Conservation (phyloP, 768 basidiomycete species). For the Suillus alpinus region DNA sequence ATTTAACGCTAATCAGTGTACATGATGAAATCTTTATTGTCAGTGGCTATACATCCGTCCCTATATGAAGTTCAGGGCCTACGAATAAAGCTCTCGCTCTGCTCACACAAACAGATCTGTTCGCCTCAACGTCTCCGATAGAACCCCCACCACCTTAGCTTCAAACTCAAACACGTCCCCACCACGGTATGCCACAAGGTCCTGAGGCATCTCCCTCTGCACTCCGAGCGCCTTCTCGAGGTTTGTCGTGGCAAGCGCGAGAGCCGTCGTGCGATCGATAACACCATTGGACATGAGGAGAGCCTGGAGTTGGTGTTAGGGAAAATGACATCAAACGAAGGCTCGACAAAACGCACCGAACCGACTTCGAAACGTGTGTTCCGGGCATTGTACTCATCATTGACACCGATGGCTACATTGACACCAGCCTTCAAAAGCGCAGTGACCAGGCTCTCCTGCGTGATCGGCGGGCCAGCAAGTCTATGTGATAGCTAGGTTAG, state of each 20-base stretch:
- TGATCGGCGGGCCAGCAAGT: conserved; percentile 68
- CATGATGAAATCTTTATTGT: background rate
- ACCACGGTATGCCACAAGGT: conserved; percentile 38
- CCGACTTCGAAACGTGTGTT: conserved; percentile 38
- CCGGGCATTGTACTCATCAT: conserved; percentile 29
- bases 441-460: conserved; percentile 51
- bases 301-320: conserved; percentile 24
- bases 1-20: too few species aligned
- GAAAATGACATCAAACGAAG: background rate
- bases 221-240: conserved; percentile 43
- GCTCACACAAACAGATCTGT: conserved; percentile 19
- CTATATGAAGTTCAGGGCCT: background rate
- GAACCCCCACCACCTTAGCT: conserved; percentile 38
- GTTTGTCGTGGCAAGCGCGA: conserved; percentile 39
- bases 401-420: conserved; percentile 55
- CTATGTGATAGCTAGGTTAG: conserved; percentile 25
- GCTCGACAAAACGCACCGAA: conserved; percentile 28
- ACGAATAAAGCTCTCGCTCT: background rate
- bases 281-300: conserved; percentile 37
- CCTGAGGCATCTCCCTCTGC: conserved; percentile 22
- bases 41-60: background rate
- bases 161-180: conserved; percentile 35
- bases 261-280: conserved; percentile 32
- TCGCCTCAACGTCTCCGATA: conserved; percentile 26
- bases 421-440: conserved; percentile 59